Percentiles rank a stretch among this genome's conserved stretches.
Conservation (phyloP, 139 green algal genomes). For the Asterochloris erici region DNA sequence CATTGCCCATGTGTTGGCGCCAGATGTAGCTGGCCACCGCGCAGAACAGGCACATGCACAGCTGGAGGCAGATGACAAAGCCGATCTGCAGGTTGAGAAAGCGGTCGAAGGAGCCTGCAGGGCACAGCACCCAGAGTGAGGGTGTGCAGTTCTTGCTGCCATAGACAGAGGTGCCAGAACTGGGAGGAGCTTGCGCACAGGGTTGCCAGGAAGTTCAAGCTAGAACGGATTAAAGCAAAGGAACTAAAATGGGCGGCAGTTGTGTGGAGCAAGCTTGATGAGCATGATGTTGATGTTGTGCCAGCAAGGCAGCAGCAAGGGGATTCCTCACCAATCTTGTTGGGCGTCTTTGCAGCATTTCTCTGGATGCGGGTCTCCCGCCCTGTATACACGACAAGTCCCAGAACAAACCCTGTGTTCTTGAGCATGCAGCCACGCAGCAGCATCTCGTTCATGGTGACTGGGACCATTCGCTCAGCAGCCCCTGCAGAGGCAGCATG, state of each 20-base stretch:
- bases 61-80: conserved; percentile 37
- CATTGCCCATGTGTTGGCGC: conserved; percentile 23
- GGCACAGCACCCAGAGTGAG: background rate
- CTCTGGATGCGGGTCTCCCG: conserved; percentile 71
- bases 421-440: conserved; percentile 61
- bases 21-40: conserved; percentile 26
- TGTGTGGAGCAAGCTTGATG: too few relatives aligned
- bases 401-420: conserved; percentile 49
- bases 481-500: too few relatives aligned
- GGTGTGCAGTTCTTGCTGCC: too few relatives aligned
- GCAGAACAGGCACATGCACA: conserved; percentile 33
- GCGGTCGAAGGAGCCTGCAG: conserved; percentile 40
- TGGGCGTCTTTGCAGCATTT: conserved; percentile 63
- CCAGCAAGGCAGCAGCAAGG: too few relatives aligned
- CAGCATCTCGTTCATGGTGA: conserved; percentile 65
- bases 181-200: too few relatives aligned
- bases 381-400: conserved; percentile 82
- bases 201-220: too few relatives aligned
- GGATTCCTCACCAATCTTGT: conserved; percentile 44
- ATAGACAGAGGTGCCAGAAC: too few relatives aligned
- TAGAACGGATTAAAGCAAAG: too few relatives aligned
- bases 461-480: conserved; percentile 22
- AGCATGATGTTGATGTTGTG: too few relatives aligned
- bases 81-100: conserved; percentile 58
- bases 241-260: too few relatives aligned